phyloP scores from a whole-genome alignment of 1,139 yeast species.

The Fermentozyma sake region DNA sequence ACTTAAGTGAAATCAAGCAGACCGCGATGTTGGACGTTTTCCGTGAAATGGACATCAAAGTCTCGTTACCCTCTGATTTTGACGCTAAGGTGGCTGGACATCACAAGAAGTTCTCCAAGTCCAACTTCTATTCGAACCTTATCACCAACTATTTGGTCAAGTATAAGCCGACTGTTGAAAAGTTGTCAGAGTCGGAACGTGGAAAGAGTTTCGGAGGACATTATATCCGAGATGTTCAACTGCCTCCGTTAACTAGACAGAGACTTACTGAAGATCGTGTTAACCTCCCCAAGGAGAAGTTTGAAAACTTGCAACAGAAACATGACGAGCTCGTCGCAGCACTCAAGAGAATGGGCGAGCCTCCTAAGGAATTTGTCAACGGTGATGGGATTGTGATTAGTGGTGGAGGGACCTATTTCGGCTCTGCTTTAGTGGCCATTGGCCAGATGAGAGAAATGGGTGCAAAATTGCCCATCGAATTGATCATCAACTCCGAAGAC shows the following conservation, averaged over 20 bases:
- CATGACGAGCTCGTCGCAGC: conserved; percentile 24
- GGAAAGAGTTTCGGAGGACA: conserved; percentile 19
- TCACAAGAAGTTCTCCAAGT: conserved; percentile 12
- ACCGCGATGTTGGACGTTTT: conserved; percentile 16
- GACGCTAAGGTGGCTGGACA: conserved; percentile 11
- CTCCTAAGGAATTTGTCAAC: conserved; percentile 19
- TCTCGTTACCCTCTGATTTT: conserved; percentile 6
- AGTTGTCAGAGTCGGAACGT: conserved; percentile 17
- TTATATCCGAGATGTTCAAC: conserved; percentile 12
- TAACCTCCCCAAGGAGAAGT: conserved; percentile 16
- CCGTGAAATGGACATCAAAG: conserved; percentile 9
- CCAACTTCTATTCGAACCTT: conserved; percentile 18
- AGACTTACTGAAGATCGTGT: conserved; percentile 16
- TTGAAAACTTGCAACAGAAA: conserved; percentile 16
- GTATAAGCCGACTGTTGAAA: conserved; percentile 10
- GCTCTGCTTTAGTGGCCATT: conserved; percentile 26
- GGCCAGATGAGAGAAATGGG: conserved; percentile 32
- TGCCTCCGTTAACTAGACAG: conserved; percentile 13
- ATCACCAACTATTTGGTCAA: conserved; percentile 9
- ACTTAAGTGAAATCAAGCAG: conserved; percentile 14
- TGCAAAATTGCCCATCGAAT: conserved; percentile 32
- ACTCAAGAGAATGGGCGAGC: conserved; percentile 21
- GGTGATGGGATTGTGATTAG: conserved; percentile 37
- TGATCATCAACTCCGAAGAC: conserved; percentile 22
- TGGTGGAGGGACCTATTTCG: conserved; percentile 26